Evolutionary conservation across 2,329 filamentous ascomycete species (phyloP).

Genomic region (Cladosporium sp.): DNA sequence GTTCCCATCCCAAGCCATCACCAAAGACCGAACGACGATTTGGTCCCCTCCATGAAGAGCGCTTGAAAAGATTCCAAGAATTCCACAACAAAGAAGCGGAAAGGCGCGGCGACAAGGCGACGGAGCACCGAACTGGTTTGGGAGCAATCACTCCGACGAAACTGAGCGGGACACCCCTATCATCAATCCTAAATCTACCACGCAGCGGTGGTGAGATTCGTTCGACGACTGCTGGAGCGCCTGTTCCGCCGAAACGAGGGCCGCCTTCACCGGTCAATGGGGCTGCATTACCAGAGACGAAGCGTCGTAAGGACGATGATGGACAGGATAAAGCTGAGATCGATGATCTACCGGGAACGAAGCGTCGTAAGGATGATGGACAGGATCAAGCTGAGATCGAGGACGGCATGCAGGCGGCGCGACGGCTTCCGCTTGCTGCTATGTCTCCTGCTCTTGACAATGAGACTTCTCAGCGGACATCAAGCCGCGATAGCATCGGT

Average conservation of each 20-base stretch:
- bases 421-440: not conserved
- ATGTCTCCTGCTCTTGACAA: not conserved
- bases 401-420: not conserved
- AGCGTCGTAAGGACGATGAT: not conserved
- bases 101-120: not conserved
- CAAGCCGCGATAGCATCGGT: too few species aligned
- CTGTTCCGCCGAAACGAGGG: not conserved
- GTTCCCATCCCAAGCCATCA: too few species aligned
- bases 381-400: not conserved
- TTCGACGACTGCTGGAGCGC: not conserved
- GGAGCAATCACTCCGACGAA: too few species aligned
- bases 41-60: not conserved
- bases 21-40: too few species aligned
- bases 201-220: too few species aligned
- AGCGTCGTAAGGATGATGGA: not conserved
- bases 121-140: too few species aligned
- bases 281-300: not conserved
- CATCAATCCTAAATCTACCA: too few species aligned
- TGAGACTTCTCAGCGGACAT: too few species aligned
- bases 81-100: conserved; percentile 8
- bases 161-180: too few species aligned
- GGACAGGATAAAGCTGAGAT: too few species aligned
- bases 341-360: not conserved
- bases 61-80: not conserved
- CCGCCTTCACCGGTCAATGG: not conserved